phyloP scores from a whole-genome alignment of 306 rosid species.

The Corylus heterophylla region DNA sequence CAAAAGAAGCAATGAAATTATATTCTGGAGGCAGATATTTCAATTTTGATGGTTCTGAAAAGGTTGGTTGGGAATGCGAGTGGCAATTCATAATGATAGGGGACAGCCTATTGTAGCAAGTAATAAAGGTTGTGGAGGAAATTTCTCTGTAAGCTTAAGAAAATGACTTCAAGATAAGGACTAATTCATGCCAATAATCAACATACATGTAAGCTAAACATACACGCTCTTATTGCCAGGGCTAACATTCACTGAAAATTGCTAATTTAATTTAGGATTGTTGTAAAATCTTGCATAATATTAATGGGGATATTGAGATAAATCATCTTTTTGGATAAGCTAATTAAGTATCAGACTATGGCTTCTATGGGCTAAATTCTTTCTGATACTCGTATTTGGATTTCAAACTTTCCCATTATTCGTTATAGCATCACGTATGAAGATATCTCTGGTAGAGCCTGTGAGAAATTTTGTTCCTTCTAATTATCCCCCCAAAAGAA shows the following conservation, averaged over 20 bases:
- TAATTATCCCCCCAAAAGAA: neutral
- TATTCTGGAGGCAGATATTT: neutral
- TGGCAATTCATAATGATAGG: neutral
- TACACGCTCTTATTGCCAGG: neutral
- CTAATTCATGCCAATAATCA: neutral
- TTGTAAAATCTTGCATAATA: no score
- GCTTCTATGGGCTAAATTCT: neutral
- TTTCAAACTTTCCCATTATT: neutral
- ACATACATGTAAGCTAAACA: neutral
- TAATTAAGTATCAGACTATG: neutral
- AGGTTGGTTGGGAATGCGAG: neutral
- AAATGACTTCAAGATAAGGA: no score
- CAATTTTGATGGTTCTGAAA: neutral
- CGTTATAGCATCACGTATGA: neutral
- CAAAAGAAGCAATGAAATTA: neutral
- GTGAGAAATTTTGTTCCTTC: neutral
- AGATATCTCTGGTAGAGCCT: neutral
- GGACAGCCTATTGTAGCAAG: neutral
- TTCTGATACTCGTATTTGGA: neutral
- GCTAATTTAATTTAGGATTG: neutral
- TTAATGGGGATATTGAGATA: neutral
- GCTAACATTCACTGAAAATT: neutral
- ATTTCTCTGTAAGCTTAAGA: neutral
- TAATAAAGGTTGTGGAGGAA: neutral
- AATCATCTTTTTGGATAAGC: neutral